Percentiles rank a stretch among this genome's conserved stretches.
Conservation (phyloP, 2,329 filamentous ascomycete genomes). For the Alternaria sp. region DNA sequence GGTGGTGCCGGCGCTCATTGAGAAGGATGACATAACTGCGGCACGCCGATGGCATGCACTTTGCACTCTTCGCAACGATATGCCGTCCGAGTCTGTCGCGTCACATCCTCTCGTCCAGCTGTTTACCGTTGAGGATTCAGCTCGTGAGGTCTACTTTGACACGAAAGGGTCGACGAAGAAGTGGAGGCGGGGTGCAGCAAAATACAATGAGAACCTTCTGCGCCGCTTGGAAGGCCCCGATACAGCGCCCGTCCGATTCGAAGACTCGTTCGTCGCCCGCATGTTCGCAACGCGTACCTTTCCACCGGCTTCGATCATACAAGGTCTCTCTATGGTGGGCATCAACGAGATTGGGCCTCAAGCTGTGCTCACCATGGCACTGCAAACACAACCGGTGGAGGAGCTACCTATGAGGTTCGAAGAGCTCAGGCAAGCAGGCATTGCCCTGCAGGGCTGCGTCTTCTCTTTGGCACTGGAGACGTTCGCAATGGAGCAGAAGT, state of each 20-base stretch:
- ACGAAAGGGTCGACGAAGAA: conserved; percentile 8
- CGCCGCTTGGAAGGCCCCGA: conserved; percentile 49
- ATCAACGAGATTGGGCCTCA: conserved; percentile 75
- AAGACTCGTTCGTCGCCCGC: conserved; percentile 74
- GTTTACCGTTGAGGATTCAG: conserved; percentile 35
- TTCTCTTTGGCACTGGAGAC: conserved; percentile 71
- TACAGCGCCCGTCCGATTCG: conserved; percentile 53
- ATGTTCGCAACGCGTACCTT: conserved; percentile 82
- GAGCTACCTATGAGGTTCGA: conserved; percentile 66
- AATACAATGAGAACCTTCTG: conserved; percentile 41
- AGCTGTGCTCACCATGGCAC: conserved; percentile 77
- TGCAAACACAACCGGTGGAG: conserved; percentile 64
- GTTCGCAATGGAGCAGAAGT: conserved; percentile 66
- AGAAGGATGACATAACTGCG: conserved; percentile 25
- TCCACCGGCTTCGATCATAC: conserved; percentile 73
- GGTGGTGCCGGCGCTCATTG: conserved; percentile 45
- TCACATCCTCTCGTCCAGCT: conserved; percentile 36
- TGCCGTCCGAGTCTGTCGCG: conserved; percentile 44
- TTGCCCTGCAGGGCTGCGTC: conserved; percentile 66
- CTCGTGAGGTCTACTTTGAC: conserved; percentile 10
- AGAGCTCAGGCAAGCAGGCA: conserved; percentile 66
- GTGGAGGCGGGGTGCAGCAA: conserved; percentile 10
- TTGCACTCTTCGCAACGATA: conserved; percentile 46
- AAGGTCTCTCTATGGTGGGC: conserved; percentile 72
- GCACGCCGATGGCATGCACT: conserved; percentile 51